These are phyloP conservation scores for Ceratobasidium sp. DNA, from an alignment of 1,284 basidiomycete genomes.

Conservation along the genomic window DNA sequence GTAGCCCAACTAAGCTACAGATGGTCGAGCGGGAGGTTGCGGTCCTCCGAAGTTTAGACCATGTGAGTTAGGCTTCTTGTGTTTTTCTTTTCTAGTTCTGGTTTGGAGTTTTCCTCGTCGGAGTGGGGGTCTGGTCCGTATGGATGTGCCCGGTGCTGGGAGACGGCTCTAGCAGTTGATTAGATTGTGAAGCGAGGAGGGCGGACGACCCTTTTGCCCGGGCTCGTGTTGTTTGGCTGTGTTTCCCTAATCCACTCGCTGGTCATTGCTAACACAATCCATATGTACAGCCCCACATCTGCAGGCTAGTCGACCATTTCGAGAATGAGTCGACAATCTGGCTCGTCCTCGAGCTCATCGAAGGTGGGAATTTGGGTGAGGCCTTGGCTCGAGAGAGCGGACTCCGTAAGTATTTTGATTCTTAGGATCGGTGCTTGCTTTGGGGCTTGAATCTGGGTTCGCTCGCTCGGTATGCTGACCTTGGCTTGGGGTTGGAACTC, in stretches of 20 bases:
- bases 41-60: conserved; percentile 80
- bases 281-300: conserved; percentile 73
- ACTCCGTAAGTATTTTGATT: conserved; percentile 64
- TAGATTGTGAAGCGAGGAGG: background rate
- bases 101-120: background rate
- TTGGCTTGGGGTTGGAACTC: background rate
- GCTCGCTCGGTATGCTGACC: background rate
- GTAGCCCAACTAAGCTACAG: conserved; percentile 56
- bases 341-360: conserved; percentile 73
- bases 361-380: conserved; percentile 91
- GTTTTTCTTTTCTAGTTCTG: background rate
- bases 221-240: background rate
- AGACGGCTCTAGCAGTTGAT: background rate
- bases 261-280: background rate
- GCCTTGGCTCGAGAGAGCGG: conserved; percentile 74
- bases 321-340: conserved; percentile 77
- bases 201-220: no score
- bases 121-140: background rate
- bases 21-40: conserved; percentile 81
- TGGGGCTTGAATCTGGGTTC: no score
- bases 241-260: background rate
- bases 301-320: conserved; percentile 83
- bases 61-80: conserved; percentile 58
- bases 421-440: background rate
- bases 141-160: background rate